Percentiles rank a stretch among this genome's conserved stretches.
Evolutionary conservation across 192 early-diverging fungal species (phyloP).

Genomic region (Backusella tuberculispora): DNA sequence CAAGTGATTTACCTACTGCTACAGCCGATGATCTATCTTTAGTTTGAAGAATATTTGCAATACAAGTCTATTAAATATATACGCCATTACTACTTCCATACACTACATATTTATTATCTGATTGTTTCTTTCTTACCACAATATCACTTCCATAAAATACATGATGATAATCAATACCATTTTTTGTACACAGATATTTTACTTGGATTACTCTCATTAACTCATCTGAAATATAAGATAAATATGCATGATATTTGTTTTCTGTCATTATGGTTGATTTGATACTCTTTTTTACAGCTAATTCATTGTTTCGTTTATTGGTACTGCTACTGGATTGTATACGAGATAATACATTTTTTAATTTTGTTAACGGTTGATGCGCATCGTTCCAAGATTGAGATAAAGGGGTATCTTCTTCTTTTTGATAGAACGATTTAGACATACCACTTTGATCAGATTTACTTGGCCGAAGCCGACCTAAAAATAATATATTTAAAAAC

Average conservation of each 20-base stretch:
- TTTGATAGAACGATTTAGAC: background rate
- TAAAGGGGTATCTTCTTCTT: background rate
- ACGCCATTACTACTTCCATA: background rate
- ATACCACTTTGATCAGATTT: slow-evolving; percentile 15
- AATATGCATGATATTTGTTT: slow-evolving; percentile 69
- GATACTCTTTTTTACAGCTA: background rate
- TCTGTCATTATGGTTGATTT: background rate
- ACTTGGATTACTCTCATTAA: slow-evolving; percentile 60
- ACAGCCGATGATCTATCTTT: slow-evolving; percentile 86
- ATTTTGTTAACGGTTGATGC: background rate
- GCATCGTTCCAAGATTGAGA: slow-evolving; percentile 1
- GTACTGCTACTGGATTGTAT: background rate
- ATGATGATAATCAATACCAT: slow-evolving; percentile 79
- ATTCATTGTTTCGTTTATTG: background rate
- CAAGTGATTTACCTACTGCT: slow-evolving; percentile 84
- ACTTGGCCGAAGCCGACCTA: background rate
- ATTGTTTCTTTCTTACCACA: slow-evolving; percentile 59
- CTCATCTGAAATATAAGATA: slow-evolving; percentile 68
- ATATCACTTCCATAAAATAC: slow-evolving; percentile 88
- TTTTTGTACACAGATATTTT: slow-evolving; percentile 61
- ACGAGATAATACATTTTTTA: slow-evolving; percentile 14
- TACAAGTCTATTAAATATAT: slow-evolving; percentile 41
- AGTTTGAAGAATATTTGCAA: slow-evolving; percentile 75
- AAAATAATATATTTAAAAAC: background rate
- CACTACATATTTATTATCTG: background rate